phyloP scores from a whole-genome alignment of 2,329 filamentous ascomycete genomes.

The Shiraia sp. region DNA sequence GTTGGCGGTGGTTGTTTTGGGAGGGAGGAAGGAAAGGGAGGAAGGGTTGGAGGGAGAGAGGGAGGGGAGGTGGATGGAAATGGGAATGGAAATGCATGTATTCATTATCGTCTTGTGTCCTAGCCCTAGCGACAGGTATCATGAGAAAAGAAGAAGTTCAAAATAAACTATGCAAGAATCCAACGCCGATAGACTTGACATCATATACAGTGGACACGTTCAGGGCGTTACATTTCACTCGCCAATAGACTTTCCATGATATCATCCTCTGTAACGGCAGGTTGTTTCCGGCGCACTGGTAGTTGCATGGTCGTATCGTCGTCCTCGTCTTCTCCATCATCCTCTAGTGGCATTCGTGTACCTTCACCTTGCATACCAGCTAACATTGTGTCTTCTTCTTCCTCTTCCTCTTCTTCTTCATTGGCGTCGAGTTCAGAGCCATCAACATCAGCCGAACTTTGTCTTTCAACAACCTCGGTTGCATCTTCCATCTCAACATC shows the following conservation, averaged over 20 bases:
- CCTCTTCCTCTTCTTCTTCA: conserved; percentile 31
- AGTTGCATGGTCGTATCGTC: conserved; percentile 14
- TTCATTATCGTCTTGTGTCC: not conserved
- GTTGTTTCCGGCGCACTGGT: conserved; percentile 5
- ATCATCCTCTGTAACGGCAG: conserved; percentile 35
- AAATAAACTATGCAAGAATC: too few species aligned
- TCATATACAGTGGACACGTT: too few species aligned
- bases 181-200: too few species aligned
- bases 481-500: conserved; percentile 18
- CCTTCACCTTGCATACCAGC: conserved; percentile 40
- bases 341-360: conserved; percentile 39
- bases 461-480: not conserved
- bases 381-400: conserved; percentile 40
- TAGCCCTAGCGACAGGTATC: not conserved
- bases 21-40: too few species aligned
- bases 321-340: conserved; percentile 28
- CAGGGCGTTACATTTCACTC: conserved; percentile 23
- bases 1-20: not conserved
- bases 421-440: conserved; percentile 17
- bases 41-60: too few species aligned
- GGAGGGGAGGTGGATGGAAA: too few species aligned
- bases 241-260: conserved; percentile 40
- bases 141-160: not conserved
- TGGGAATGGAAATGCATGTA: too few species aligned
- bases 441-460: conserved; percentile 10